A percentile compares a stretch with the other conserved stretches of the same genome.
Conservation (phyloP, 2,329 filamentous ascomycete genomes). For the Ascochyta koolunga region DNA sequence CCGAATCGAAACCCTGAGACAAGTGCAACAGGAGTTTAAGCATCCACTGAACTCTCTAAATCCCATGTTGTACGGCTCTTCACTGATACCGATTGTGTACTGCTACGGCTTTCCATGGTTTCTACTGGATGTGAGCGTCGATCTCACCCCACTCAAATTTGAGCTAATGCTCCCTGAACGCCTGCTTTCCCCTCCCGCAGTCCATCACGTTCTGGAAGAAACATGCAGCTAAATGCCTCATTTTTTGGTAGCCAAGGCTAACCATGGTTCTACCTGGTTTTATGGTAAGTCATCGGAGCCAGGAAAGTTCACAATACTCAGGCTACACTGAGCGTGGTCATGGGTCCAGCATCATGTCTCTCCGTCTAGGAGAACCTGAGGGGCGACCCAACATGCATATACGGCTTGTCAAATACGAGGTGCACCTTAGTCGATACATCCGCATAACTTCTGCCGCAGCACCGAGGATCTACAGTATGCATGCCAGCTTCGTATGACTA, state of each 20-base stretch:
- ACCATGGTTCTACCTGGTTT: neutral
- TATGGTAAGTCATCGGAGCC: slow-evolving; percentile 1
- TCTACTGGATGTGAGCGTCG: neutral
- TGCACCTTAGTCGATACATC: slow-evolving; percentile 3
- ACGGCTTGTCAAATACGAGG: slow-evolving; percentile 7
- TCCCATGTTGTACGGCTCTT: neutral
- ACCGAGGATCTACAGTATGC: slow-evolving; percentile 1
- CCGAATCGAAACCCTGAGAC: neutral
- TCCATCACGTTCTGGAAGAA: slow-evolving; percentile 1
- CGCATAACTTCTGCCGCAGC: neutral
- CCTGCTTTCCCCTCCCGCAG: neutral
- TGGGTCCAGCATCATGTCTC: slow-evolving; percentile 1
- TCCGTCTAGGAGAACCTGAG: slow-evolving; percentile 6
- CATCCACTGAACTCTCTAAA: neutral
- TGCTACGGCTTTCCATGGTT: neutral
- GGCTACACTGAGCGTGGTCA: slow-evolving; percentile 5
- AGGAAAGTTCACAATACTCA: neutral
- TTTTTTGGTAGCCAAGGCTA: slow-evolving; percentile 1
- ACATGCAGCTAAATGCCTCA: slow-evolving; percentile 11
- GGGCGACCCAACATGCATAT: slow-evolving; percentile 8
- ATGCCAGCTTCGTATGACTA: slow-evolving; percentile 11
- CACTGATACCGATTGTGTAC: neutral
- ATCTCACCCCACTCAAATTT: slow-evolving; percentile 2
- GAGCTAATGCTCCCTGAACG: neutral
- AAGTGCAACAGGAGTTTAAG: neutral